These are phyloP conservation scores for Skeletonema marinoi DNA, from an alignment of 108 stramenopile genomes.

Conservation along the genomic window DNA sequence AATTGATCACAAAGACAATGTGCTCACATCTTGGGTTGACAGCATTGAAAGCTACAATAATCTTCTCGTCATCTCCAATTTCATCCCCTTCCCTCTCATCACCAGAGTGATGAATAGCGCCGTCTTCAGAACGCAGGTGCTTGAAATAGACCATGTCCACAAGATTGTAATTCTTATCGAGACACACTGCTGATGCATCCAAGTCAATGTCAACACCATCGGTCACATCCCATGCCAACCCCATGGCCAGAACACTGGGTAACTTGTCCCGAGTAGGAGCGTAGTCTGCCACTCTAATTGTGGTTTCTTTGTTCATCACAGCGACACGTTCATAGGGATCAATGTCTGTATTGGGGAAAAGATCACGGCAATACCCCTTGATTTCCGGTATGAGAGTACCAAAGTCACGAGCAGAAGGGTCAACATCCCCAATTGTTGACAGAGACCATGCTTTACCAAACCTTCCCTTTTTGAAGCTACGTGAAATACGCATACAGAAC, in stretches of 20 bases:
- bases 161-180: slow-evolving; percentile 36
- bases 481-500: slow-evolving; percentile 42
- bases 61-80: slow-evolving; percentile 52
- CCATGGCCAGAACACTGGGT: slow-evolving; percentile 31
- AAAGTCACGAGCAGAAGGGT: slow-evolving; percentile 50
- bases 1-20: slow-evolving; percentile 54
- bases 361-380: slow-evolving; percentile 51
- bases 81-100: slow-evolving; percentile 52
- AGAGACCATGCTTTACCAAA: slow-evolving; percentile 36
- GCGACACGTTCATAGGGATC: slow-evolving; percentile 57
- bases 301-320: slow-evolving; percentile 53
- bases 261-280: slow-evolving; percentile 15
- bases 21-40: slow-evolving; percentile 34
- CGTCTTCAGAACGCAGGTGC: slow-evolving; percentile 27
- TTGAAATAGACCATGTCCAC: slow-evolving; percentile 47
- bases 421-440: slow-evolving; percentile 43
- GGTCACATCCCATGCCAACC: slow-evolving; percentile 58
- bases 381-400: slow-evolving; percentile 53
- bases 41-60: slow-evolving; percentile 33
- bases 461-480: slow-evolving; percentile 6
- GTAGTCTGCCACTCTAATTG: slow-evolving; percentile 47
- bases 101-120: slow-evolving; percentile 48
- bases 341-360: slow-evolving; percentile 37
- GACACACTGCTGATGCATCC: slow-evolving; percentile 48
- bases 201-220: slow-evolving; percentile 56